Evolutionary conservation across 305 asterid species (phyloP).

Genomic region (Solanum hybrid): DNA sequence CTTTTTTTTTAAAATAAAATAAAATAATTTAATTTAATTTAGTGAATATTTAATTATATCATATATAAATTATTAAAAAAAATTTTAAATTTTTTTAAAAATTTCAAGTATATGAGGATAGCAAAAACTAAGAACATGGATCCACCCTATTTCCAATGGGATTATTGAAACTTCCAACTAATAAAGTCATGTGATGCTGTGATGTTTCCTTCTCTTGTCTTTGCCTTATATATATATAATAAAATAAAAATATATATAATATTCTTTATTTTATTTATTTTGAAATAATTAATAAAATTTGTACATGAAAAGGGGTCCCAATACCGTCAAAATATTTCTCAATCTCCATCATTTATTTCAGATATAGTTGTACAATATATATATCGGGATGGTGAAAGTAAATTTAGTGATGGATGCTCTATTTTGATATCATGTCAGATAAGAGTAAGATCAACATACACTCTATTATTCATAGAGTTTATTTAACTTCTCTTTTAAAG

Average conservation of each 20-base stretch:
- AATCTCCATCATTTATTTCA: slow-evolving; percentile 12
- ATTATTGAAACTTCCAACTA: slow-evolving; percentile 39
- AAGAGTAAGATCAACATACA: no score
- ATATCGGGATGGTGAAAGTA: neutral
- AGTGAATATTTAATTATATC: neutral
- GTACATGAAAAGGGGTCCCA: neutral
- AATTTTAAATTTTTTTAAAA: neutral
- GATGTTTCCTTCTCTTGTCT: slow-evolving; percentile 31
- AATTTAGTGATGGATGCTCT: neutral
- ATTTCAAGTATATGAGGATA: slow-evolving; percentile 1
- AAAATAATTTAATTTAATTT: slow-evolving; percentile 2
- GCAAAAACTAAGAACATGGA: slow-evolving; percentile 45
- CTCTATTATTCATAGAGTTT: neutral
- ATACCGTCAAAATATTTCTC: slow-evolving; percentile 13
- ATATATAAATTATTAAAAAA: neutral
- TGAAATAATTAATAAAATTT: neutral
- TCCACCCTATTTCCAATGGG: slow-evolving; percentile 49
- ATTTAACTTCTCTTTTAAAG: neutral
- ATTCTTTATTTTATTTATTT: neutral
- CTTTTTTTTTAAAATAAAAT: neutral
- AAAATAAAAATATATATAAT: neutral
- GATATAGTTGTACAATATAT: neutral
- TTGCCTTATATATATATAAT: slow-evolving; percentile 14
- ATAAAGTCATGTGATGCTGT: slow-evolving; percentile 48
- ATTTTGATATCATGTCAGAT: no score